Base-by-base conservation (phyloP, 2,329 filamentous ascomycete genomes). In the Pestalotiopsis fici region DNA sequence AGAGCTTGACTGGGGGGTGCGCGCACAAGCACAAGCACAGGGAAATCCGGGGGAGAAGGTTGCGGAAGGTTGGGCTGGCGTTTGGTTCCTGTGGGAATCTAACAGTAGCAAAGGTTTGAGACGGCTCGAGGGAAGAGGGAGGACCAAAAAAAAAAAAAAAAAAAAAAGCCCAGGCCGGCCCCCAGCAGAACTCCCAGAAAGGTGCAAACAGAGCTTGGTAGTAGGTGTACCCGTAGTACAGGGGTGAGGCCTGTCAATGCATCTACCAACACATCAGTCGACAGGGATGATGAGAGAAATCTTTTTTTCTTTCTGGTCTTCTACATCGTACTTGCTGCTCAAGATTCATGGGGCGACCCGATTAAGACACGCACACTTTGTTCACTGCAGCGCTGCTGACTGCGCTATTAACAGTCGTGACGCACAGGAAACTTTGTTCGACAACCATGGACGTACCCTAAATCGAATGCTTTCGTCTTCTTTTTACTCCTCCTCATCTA, bases 11-110 rank as follows among this genome's bases (percentile, higher is more conserved):
- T 21, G 18, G 43, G 43, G 18, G 7, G 18, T n/a, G 18, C 4
- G 43, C 43, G 43, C 43, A 50, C 18, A 21, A 50, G 43, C 43
- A 57, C 55, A 28, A 9, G 55, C 55, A 23, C 55, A 27, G 7
- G 59, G 59, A 62, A 62, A 62, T 62, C 59, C 59, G 59, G 59
- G 59, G 59, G 35, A 60, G 28, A 37, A 50, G 43, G 43, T 50
- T 50, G 43, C 31, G 31, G 31, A 60, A 59, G 55, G 55, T 59
- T 59, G 55, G 57, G 57, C 35, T 60, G 31, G 59, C 55, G 55
- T 50, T 50, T 27, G 25, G 57, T 60, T 60, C 57, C 57, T 60
- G 57, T 31, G 57, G 57, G 43, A 35, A 35, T 35, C 43, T 18
- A 21, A 7, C 18, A 60, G 37, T 18, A 21, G 18, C 18, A 60